phyloP scores from a whole-genome alignment of 2,329 filamentous ascomycete species.

The Cytospora paraplurivora region DNA sequence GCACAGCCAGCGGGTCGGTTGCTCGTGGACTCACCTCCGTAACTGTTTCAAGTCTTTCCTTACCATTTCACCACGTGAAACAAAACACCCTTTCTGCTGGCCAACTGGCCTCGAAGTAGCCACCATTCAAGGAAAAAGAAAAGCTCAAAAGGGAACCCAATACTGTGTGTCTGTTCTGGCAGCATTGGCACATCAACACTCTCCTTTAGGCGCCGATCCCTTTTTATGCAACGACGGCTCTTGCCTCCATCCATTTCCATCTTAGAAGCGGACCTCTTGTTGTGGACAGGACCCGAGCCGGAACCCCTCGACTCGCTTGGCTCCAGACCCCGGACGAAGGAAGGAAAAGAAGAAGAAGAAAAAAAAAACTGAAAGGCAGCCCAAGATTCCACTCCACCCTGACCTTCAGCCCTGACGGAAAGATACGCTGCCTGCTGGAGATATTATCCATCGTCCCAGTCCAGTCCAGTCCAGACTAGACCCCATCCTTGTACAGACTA shows the following conservation, averaged over 20 bases:
- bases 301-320: constrained; percentile 23
- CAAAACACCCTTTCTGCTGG: background rate
- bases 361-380: constrained; percentile 11
- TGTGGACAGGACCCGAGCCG: constrained; percentile 21
- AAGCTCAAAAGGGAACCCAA: constrained; percentile 1
- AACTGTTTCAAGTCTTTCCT: background rate
- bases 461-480: background rate
- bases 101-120: background rate
- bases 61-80: background rate
- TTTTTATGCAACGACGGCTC: constrained; percentile 13
- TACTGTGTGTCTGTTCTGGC: constrained; percentile 8
- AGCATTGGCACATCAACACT: constrained; percentile 14
- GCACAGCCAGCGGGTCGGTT: background rate
- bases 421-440: constrained; percentile 26
- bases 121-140: background rate
- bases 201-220: constrained; percentile 20
- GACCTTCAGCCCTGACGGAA: constrained; percentile 26
- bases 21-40: background rate
- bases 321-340: constrained; percentile 20
- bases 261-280: constrained; percentile 18
- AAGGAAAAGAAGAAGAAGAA: constrained; percentile 6
- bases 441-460: constrained; percentile 23
- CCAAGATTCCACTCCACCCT: constrained; percentile 22
- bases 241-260: constrained; percentile 12
- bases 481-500: constrained; percentile 4